A percentile compares a stretch with the other conserved stretches of the same genome.
Evolutionary conservation across 2,329 filamentous ascomycete species (phyloP).

Genomic region (Capronia coronata): DNA sequence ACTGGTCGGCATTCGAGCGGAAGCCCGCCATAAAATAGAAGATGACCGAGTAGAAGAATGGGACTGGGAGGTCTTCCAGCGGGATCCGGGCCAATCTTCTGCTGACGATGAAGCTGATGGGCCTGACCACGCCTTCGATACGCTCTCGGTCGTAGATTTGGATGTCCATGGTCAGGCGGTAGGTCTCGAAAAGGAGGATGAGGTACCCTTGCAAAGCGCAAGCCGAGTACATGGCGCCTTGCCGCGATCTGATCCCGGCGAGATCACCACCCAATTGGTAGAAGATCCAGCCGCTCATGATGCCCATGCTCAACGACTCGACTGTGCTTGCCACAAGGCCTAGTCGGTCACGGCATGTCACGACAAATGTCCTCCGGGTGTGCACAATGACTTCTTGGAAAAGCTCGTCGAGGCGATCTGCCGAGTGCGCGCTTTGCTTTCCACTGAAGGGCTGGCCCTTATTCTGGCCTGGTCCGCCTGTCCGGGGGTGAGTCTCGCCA

Average conservation of each 20-base stretch:
- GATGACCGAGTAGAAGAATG: slow-evolving; percentile 62
- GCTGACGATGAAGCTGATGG: slow-evolving; percentile 63
- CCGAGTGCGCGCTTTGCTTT: slow-evolving; percentile 1
- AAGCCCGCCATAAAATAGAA: slow-evolving; percentile 76
- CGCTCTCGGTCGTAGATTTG: slow-evolving; percentile 69
- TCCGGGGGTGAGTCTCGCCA: not conserved
- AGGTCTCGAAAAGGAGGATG: slow-evolving; percentile 68
- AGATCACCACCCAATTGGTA: slow-evolving; percentile 58
- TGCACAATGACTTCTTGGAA: slow-evolving; percentile 44
- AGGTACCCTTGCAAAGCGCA: slow-evolving; percentile 69
- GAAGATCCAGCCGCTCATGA: slow-evolving; percentile 69
- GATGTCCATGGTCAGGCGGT: slow-evolving; percentile 68
- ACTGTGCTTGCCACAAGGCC: slow-evolving; percentile 64
- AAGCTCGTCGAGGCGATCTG: slow-evolving; percentile 2
- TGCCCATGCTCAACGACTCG: slow-evolving; percentile 63
- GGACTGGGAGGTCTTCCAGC: slow-evolving; percentile 67
- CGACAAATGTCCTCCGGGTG: slow-evolving; percentile 62
- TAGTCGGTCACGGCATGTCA: slow-evolving; percentile 69
- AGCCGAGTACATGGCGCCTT: slow-evolving; percentile 67
- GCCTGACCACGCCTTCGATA: slow-evolving; percentile 64
- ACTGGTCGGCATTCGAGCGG: slow-evolving; percentile 55
- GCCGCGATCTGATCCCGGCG: slow-evolving; percentile 64
- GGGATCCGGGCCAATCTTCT: slow-evolving; percentile 61
- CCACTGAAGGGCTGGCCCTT: not conserved
- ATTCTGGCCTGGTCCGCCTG: not conserved